These are phyloP conservation scores for Amanita inopinata DNA, from an alignment of 768 basidiomycete genomes.

Conservation along the genomic window DNA sequence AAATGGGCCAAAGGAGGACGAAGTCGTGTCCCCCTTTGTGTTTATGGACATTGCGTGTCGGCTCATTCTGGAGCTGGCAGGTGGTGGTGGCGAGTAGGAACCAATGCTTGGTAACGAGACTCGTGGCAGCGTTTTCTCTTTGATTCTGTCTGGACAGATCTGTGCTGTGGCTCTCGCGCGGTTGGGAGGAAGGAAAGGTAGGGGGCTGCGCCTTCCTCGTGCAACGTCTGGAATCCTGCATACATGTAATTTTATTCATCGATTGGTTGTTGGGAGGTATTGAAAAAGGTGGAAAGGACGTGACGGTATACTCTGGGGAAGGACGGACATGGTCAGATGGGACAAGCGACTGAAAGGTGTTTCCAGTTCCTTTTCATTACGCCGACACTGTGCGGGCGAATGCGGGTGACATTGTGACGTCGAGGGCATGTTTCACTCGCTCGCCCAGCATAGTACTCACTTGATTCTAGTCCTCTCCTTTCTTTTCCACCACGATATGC, in stretches of 20 bases:
- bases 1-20: conserved; percentile 37
- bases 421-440: too few relatives aligned
- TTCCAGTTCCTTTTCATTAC: too few relatives aligned
- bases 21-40: conserved; percentile 78
- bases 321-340: too few relatives aligned
- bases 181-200: not conserved
- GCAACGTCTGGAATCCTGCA: not conserved
- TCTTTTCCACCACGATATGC: too few relatives aligned
- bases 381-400: too few relatives aligned
- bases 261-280: too few relatives aligned
- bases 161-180: not conserved
- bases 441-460: too few relatives aligned
- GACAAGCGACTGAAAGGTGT: too few relatives aligned
- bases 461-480: too few relatives aligned
- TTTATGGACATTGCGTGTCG: conserved; percentile 96
- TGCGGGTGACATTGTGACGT: too few relatives aligned
- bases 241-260: conserved; percentile 8
- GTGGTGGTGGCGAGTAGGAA: conserved; percentile 31
- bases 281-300: conserved; percentile 2
- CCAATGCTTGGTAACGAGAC: not conserved
- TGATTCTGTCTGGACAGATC: not conserved
- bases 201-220: not conserved
- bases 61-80: conserved; percentile 89
- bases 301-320: too few relatives aligned
- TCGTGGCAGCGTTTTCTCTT: too few relatives aligned